These are phyloP conservation scores for Corymbia calophylla DNA, from an alignment of 441 rosid genomes.

Conservation along the genomic window DNA sequence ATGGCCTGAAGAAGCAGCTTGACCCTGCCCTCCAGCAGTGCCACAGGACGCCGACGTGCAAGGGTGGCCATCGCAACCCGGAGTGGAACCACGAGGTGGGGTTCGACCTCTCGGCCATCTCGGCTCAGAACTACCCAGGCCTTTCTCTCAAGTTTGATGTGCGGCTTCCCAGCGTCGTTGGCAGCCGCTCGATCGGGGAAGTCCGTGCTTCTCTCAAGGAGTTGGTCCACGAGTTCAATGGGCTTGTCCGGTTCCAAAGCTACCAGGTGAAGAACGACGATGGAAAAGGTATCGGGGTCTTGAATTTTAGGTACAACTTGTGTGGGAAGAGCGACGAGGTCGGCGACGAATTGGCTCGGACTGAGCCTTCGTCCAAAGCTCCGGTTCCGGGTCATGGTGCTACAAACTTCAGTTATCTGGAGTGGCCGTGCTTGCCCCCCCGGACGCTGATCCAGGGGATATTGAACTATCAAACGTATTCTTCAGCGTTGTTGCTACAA, in stretches of 20 bases:
- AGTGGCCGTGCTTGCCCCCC: background rate
- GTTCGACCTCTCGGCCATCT: slow-evolving; percentile 19
- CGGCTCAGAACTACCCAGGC: background rate
- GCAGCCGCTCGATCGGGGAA: slow-evolving; percentile 26
- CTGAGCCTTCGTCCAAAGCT: background rate
- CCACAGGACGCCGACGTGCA: slow-evolving; percentile 23
- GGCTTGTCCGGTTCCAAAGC: slow-evolving; percentile 15
- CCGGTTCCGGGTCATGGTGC: background rate
- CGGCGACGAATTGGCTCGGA: background rate
- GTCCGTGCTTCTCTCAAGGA: slow-evolving; percentile 25
- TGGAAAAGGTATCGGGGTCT: slow-evolving; percentile 30
- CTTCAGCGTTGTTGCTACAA: background rate
- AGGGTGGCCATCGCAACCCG: slow-evolving; percentile 28
- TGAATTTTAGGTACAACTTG: slow-evolving; percentile 25
- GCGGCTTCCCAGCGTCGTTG: slow-evolving; percentile 11
- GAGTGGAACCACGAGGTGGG: slow-evolving; percentile 35
- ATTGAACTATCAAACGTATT: background rate
- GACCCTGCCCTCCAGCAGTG: background rate
- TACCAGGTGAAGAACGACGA: slow-evolving; percentile 32
- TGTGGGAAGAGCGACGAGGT: background rate
- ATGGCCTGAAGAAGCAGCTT: background rate
- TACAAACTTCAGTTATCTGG: background rate
- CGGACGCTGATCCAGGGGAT: background rate
- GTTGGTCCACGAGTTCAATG: slow-evolving; percentile 29
- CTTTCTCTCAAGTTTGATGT: slow-evolving; percentile 27